These are phyloP conservation scores for Talaromyces sp. DNA, from an alignment of 2,329 filamentous ascomycete genomes.

Conservation along the genomic window DNA sequence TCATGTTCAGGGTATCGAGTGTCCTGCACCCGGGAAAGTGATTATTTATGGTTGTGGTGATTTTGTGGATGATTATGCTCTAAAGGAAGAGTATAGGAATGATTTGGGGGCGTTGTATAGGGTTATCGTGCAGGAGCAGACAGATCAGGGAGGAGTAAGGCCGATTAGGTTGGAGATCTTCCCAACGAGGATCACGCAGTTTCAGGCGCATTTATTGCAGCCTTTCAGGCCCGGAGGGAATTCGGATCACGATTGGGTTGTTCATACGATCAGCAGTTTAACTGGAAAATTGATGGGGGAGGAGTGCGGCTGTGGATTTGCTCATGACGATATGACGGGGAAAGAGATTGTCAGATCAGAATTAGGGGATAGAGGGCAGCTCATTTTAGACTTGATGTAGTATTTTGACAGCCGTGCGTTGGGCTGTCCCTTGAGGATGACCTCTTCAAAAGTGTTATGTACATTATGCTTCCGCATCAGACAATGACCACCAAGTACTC, in stretches of 20 bases:
- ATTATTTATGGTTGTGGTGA: constrained; percentile 43
- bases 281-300: constrained; percentile 29
- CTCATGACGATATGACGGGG: neutral
- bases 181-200: constrained; percentile 34
- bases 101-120: constrained; percentile 41
- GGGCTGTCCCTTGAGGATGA: neutral
- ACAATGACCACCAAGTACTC: constrained; percentile 5
- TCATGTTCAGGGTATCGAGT: constrained; percentile 42
- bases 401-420: neutral
- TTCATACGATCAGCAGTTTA: constrained; percentile 27
- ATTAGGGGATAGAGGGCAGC: constrained; percentile 31
- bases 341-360: constrained; percentile 22
- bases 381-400: constrained; percentile 26
- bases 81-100: constrained; percentile 35
- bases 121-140: constrained; percentile 27
- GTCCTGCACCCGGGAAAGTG: constrained; percentile 31
- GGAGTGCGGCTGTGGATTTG: neutral
- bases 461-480: neutral
- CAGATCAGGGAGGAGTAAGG: constrained; percentile 18
- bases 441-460: constrained; percentile 3
- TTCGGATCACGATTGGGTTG: constrained; percentile 33
- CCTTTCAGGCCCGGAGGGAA: constrained; percentile 18
- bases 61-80: constrained; percentile 43
- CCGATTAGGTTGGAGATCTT: constrained; percentile 34
- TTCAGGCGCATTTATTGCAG: constrained; percentile 32